Evolutionary conservation across 345 rosid genomes (phyloP).

Genomic region (Gossypium stocksii): DNA sequence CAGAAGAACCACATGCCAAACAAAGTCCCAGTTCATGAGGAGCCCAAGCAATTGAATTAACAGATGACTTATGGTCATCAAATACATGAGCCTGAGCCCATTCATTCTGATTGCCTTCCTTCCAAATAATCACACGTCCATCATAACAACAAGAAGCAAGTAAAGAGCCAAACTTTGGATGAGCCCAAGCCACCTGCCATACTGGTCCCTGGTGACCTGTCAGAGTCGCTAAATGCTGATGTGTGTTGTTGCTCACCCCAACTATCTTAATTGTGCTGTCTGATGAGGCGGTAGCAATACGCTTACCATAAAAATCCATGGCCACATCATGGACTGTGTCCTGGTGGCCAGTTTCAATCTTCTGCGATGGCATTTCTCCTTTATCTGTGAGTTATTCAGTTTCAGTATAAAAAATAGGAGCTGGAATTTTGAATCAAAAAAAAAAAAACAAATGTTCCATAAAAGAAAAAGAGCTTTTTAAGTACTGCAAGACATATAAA

Average conservation of each 20-base stretch:
- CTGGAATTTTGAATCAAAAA: neutral
- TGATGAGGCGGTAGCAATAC: slow-evolving; percentile 2
- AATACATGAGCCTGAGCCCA: slow-evolving; percentile 12
- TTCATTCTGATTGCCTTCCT: slow-evolving; percentile 11
- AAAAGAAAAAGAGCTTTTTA: neutral
- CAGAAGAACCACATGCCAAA: slow-evolving; percentile 13
- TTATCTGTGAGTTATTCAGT: neutral
- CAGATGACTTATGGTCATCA: slow-evolving; percentile 11
- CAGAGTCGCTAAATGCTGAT: slow-evolving; percentile 10
- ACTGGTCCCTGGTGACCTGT: slow-evolving; percentile 6
- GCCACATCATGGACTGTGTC: slow-evolving; percentile 7
- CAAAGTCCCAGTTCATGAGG: slow-evolving; percentile 12
- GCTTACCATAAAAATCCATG: slow-evolving; percentile 11
- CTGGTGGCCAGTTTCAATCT: slow-evolving; percentile 12
- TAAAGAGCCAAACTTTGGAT: slow-evolving; percentile 5
- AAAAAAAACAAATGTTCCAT: neutral
- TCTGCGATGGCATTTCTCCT: slow-evolving; percentile 10
- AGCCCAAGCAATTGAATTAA: slow-evolving; percentile 12
- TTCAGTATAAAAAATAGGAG: neutral
- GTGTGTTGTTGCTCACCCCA: slow-evolving; percentile 9
- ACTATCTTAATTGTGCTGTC: slow-evolving; percentile 4
- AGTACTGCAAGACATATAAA: too few relatives aligned
- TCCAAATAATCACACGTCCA: slow-evolving; percentile 8
- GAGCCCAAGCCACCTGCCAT: slow-evolving; percentile 15
- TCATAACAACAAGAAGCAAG: slow-evolving; percentile 11